phyloP scores from a whole-genome alignment of 495 filamentous ascomycete genomes.

The Aspergillus sclerotiicarbonarius region DNA sequence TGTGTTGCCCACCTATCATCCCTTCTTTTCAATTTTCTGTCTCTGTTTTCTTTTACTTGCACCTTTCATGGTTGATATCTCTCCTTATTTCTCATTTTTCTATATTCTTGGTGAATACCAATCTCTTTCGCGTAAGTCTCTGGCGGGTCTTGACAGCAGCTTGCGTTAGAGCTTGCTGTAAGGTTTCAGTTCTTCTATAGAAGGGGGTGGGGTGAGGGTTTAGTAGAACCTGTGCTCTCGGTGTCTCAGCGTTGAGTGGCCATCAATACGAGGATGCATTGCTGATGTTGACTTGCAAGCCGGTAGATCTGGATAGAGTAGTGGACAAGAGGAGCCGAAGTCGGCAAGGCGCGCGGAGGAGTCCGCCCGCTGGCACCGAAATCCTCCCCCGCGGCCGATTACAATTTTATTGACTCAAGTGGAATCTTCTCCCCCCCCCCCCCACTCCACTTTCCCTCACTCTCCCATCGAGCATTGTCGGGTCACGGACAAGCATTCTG shows the following conservation, averaged over 20 bases:
- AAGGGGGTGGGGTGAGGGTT: not conserved
- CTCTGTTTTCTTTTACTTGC: constrained; percentile 19
- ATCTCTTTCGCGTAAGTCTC: constrained; percentile 1
- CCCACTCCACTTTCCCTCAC: too few species aligned
- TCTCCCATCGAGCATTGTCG: too few species aligned
- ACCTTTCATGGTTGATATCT: constrained; percentile 2
- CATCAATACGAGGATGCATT: not conserved
- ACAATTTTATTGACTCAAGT: not conserved
- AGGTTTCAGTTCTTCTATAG: not conserved
- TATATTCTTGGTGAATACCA: constrained; percentile 1
- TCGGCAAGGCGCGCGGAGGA: not conserved
- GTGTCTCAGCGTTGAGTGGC: not conserved
- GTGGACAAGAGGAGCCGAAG: not conserved
- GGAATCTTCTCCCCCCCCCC: not conserved
- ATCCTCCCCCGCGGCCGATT: not conserved
- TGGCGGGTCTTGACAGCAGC: not conserved
- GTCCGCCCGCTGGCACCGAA: not conserved
- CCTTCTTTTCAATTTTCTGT: constrained; percentile 32
- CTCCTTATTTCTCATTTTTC: not conserved
- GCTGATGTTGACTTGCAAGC: not conserved
- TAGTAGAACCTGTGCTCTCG: constrained; percentile 1
- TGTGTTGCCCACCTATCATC: constrained; percentile 15
- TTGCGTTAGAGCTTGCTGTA: not conserved
- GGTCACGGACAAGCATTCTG: not conserved
- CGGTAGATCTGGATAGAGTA: not conserved